Evolutionary conservation across 176 grass and related monocot species (phyloP).

Genomic region (Cenchrus purpureus): DNA sequence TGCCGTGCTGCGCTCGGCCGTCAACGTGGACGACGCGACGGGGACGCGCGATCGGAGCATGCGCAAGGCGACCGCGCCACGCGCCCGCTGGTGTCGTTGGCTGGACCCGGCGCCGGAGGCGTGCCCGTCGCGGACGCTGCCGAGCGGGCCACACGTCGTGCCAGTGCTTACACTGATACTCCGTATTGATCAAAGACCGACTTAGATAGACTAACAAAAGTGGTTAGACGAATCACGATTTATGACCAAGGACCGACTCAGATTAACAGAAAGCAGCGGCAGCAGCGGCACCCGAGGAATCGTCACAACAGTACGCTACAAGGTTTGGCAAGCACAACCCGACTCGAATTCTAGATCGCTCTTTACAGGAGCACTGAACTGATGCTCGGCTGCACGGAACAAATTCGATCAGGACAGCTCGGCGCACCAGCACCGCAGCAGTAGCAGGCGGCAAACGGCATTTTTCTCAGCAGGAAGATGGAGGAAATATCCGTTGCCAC

Average conservation of each 20-base stretch:
- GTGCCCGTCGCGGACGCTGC: not conserved
- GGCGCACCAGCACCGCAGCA: not conserved
- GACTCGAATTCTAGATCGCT: not conserved
- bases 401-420: not conserved
- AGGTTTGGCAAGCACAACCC: not conserved
- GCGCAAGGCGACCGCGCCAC: not conserved
- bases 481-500: not conserved
- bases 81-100: not conserved
- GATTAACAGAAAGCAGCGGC: too few species aligned
- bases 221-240: too few species aligned
- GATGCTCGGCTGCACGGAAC: not conserved
- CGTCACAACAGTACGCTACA: not conserved
- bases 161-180: too few species aligned
- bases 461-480: not conserved
- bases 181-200: too few species aligned
- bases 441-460: not conserved
- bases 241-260: not conserved
- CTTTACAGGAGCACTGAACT: not conserved
- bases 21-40: not conserved
- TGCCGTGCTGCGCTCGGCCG: too few species aligned
- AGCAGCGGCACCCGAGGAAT: not conserved
- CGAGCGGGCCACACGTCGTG: not conserved
- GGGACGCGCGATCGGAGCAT: not conserved
- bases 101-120: not conserved
- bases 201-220: too few species aligned